A percentile compares a stretch with the other conserved stretches of the same genome.
Conservation (phyloP, 1,139 yeast species). For the Candida freyschussii region DNA sequence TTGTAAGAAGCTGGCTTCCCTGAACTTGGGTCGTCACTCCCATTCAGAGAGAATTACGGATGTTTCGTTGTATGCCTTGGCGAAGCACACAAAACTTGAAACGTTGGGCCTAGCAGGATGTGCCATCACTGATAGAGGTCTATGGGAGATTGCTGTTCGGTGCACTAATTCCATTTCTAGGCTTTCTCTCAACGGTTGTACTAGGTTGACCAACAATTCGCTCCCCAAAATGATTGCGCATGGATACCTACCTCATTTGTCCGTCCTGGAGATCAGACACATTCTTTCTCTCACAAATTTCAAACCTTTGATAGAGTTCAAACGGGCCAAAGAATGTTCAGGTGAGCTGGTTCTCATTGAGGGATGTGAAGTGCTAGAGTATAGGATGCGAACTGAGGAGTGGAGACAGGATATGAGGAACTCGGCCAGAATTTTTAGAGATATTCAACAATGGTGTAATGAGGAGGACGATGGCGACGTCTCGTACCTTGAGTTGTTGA, state of each 20-base stretch:
- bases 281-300: conserved; percentile 54
- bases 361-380: conserved; percentile 66
- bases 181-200: conserved; percentile 75
- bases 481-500: conserved; percentile 1
- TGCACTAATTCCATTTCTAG: conserved; percentile 58
- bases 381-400: conserved; percentile 58
- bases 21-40: conserved; percentile 79
- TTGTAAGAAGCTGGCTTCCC: conserved; percentile 49
- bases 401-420: conserved; percentile 51
- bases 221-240: conserved; percentile 56
- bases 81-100: conserved; percentile 43
- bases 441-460: conserved; percentile 57
- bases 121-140: conserved; percentile 62
- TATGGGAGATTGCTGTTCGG: conserved; percentile 73
- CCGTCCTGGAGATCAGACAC: conserved; percentile 75
- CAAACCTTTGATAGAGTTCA: conserved; percentile 63
- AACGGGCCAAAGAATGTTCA: conserved; percentile 49
- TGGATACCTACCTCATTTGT: conserved; percentile 52
- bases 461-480: conserved; percentile 39
- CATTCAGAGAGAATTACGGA: conserved; percentile 70
- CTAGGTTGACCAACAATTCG: conserved; percentile 57
- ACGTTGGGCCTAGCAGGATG: conserved; percentile 93
- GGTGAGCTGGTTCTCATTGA: conserved; percentile 59
- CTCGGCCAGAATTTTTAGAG: conserved; percentile 48
- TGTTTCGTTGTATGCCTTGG: conserved; percentile 55